phyloP scores from a whole-genome alignment of 495 filamentous ascomycete genomes.

The Lentithecium fluviatile region DNA sequence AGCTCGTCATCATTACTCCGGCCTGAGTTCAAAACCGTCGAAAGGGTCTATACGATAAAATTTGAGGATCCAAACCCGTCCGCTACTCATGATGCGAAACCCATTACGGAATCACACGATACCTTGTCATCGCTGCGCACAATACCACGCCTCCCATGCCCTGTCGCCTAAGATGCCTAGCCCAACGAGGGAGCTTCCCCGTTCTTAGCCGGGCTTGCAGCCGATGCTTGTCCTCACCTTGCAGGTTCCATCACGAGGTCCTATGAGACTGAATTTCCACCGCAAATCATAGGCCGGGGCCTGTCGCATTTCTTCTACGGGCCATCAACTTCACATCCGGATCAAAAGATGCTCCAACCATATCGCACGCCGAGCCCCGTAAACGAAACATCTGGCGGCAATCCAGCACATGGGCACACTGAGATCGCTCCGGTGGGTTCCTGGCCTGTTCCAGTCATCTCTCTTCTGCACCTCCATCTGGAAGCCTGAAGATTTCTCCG shows the following conservation, averaged over 20 bases:
- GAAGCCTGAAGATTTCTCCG: background rate
- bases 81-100: background rate
- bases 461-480: background rate
- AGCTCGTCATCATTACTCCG: no score
- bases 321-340: background rate
- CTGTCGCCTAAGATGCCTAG: background rate
- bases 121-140: background rate
- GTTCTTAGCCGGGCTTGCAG: background rate
- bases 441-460: background rate
- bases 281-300: background rate
- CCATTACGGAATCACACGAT: background rate
- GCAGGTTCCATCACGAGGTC: background rate
- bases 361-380: background rate
- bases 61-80: no score
- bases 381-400: background rate
- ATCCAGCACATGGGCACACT: background rate
- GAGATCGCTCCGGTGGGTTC: background rate
- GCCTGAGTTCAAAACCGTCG: no score
- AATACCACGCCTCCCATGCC: background rate
- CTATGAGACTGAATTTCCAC: background rate
- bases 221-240: background rate
- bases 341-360: background rate
- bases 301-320: background rate
- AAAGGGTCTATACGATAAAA: no score
- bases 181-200: background rate